Percentiles rank a stretch among this genome's conserved stretches.
Conservation (phyloP, 2,329 filamentous ascomycete genomes). For the Tolypocladium ophioglossoides region DNA sequence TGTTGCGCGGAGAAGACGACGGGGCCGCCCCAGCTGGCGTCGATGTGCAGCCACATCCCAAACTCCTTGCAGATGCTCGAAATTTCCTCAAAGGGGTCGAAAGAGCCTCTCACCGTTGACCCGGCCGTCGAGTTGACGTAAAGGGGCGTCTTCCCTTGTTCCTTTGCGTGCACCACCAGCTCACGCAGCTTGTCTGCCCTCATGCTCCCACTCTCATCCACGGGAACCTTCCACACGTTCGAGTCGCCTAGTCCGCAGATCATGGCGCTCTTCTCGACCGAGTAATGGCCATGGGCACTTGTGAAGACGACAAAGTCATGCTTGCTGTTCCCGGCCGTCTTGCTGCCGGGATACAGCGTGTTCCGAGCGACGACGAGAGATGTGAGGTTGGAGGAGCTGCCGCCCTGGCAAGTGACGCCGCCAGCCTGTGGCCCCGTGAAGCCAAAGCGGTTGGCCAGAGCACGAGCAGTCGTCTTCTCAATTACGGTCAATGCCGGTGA, state of each 20-base stretch:
- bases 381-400: conserved; percentile 73
- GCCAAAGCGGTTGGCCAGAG: conserved; percentile 68
- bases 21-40: conserved; percentile 82
- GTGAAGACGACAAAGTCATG: conserved; percentile 76
- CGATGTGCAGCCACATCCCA: conserved; percentile 84
- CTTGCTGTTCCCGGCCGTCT: conserved; percentile 56
- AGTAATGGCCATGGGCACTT: conserved; percentile 85
- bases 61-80: conserved; percentile 59
- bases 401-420: conserved; percentile 71
- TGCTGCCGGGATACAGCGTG: conserved; percentile 69
- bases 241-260: conserved; percentile 73
- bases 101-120: conserved; percentile 85
- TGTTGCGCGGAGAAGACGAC: conserved; percentile 66
- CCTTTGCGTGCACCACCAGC: conserved; percentile 49
- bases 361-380: conserved; percentile 84
- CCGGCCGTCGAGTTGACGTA: conserved; percentile 95
- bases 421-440: conserved; percentile 59
- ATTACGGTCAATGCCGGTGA: conserved; percentile 80
- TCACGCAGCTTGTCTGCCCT: conserved; percentile 51
- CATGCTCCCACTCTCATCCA: conserved; percentile 67
- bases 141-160: conserved; percentile 67
- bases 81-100: conserved; percentile 67
- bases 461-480: conserved; percentile 70
- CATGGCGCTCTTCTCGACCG: conserved; percentile 87
- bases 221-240: conserved; percentile 62